A percentile compares a stretch with the other conserved stretches of the same genome.
phyloP scores from a whole-genome alignment of 1,139 yeast species.

The Lodderomyces jiufengensis region DNA sequence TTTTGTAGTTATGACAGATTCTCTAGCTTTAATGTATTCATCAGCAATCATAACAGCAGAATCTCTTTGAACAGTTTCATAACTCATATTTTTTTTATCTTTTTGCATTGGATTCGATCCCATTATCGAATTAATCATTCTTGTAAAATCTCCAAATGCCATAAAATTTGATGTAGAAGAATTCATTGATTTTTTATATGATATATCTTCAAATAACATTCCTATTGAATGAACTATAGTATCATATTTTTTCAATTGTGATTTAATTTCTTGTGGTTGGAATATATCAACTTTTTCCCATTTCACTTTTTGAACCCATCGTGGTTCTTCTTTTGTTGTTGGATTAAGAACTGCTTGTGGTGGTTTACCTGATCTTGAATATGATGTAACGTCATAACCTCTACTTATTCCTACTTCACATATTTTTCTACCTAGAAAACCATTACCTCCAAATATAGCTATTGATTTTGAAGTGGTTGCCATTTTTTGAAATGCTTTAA shows the following conservation, averaged over 20 bases:
- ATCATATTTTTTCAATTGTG: slow-evolving; percentile 44
- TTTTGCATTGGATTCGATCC: slow-evolving; percentile 56
- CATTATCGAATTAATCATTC: slow-evolving; percentile 24
- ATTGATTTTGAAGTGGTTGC: slow-evolving; percentile 25
- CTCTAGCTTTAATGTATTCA: slow-evolving; percentile 35
- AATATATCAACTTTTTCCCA: slow-evolving; percentile 73
- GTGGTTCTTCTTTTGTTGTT: background rate
- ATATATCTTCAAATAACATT: slow-evolving; percentile 59
- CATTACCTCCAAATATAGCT: slow-evolving; percentile 84
- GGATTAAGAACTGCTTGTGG: slow-evolving; percentile 31
- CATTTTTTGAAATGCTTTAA: slow-evolving; percentile 6
- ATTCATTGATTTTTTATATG: slow-evolving; percentile 57
- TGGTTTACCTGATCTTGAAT: slow-evolving; percentile 58
- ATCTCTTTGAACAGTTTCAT: slow-evolving; percentile 63
- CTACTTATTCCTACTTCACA: slow-evolving; percentile 63
- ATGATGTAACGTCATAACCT: slow-evolving; percentile 64
- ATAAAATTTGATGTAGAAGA: slow-evolving; percentile 25
- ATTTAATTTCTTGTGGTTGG: slow-evolving; percentile 53
- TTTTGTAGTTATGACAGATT: slow-evolving; percentile 20
- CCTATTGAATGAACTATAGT: slow-evolving; percentile 88
- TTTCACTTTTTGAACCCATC: slow-evolving; percentile 56
- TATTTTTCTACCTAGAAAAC: slow-evolving; percentile 71
- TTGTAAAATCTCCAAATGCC: slow-evolving; percentile 22
- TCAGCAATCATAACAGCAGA: slow-evolving; percentile 68
- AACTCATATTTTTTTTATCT: slow-evolving; percentile 36